Conservation (phyloP, 805 yeast species). For the Yarrowia bubula region DNA sequence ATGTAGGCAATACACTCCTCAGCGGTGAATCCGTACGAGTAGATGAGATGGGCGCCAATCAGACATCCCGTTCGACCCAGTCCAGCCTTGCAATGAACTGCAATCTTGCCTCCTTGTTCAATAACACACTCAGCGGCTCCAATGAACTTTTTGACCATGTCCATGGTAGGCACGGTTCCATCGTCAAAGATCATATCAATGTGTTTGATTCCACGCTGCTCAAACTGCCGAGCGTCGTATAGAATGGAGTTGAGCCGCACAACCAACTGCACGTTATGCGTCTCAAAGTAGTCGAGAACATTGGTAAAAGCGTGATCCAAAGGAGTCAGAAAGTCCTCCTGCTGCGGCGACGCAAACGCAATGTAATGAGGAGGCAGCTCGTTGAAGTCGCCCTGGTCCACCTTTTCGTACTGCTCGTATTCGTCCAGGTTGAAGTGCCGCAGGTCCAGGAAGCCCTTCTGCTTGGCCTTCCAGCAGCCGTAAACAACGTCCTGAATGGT, state of each 20-base stretch:
- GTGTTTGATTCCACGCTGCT: constrained; percentile 78
- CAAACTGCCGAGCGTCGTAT: constrained; percentile 82
- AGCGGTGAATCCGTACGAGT: constrained; percentile 96
- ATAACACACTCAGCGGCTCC: constrained; percentile 94
- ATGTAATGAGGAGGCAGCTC: constrained; percentile 87
- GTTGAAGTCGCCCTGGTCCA: constrained; percentile 96
- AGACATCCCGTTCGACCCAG: constrained; percentile 96
- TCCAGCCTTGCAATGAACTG: constrained; percentile 99
- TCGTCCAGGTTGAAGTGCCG: constrained; percentile 86
- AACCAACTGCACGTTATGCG: constrained; percentile 77
- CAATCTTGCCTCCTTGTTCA: constrained; percentile 83
- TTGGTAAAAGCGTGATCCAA: constrained; percentile 52
- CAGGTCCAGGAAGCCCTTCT: constrained; percentile 81
- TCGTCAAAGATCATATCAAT: constrained; percentile 96
- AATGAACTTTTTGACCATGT: constrained; percentile 84
- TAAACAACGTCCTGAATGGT: constrained; percentile 93
- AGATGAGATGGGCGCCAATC: constrained; percentile 94
- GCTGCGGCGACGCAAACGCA: constrained; percentile 95
- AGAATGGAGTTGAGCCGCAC: constrained; percentile 90
- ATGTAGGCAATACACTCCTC: constrained; percentile 94
- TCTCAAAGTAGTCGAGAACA: constrained; percentile 73
- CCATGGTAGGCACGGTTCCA: constrained; percentile 96
- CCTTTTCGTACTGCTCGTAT: constrained; percentile 90
- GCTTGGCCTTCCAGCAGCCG: constrained; percentile 97
- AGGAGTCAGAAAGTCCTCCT: constrained; percentile 35